Base-by-base conservation (phyloP, 2,329 filamentous ascomycete species). In the Diaporthe caulivora region DNA sequence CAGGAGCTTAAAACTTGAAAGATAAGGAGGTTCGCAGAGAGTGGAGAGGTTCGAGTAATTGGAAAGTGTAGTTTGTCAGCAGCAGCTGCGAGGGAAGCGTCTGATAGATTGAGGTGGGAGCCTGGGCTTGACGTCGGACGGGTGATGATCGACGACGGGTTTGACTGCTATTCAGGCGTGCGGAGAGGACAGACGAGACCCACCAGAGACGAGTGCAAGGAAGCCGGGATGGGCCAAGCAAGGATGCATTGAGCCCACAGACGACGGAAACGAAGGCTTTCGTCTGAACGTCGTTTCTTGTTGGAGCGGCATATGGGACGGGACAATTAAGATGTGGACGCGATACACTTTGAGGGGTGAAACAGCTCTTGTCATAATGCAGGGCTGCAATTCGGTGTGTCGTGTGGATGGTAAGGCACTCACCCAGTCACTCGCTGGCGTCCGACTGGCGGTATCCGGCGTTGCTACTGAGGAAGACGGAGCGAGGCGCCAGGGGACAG, bases 271-370 rank as follows among this genome's bases (percentile, higher is more conserved):
- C 62, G 31, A 67, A 53, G 47, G n/a, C 62, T 67, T 67, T 67
- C 62, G 62, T 67, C 62, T 67, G 62, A 67, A 67, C 47, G 62
- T 29, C 44, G 62, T 67, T 53, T 67, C 62, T n/a, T 67, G 62
- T 51, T 37, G 62, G 44, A 24, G 60, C 44, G 42, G 60, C 60
- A 51, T 55, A 55, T 69, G 51, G 49, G 49, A 69, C 37, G 51
- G 24, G 49, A 31, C 24, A 31, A 44, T 42, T 55, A 69, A 54
- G 24, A 42, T 44, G 34, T 24, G 17, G 21, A 42, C 47, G 65
- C 51, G 53, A 69, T 55, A 69, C 51, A 55, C 24, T 34, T 31
- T 44, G 51, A 57, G 51, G 37, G 26, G 31, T 57, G 53, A 69
- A 54, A 69, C 65, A 40, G 17, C 34, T 42, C 51, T 53, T 53